Percentiles rank a stretch among this genome's conserved stretches.
Evolutionary conservation across 1,139 yeast species (phyloP).

Genomic region (Lodderomyces theae): DNA sequence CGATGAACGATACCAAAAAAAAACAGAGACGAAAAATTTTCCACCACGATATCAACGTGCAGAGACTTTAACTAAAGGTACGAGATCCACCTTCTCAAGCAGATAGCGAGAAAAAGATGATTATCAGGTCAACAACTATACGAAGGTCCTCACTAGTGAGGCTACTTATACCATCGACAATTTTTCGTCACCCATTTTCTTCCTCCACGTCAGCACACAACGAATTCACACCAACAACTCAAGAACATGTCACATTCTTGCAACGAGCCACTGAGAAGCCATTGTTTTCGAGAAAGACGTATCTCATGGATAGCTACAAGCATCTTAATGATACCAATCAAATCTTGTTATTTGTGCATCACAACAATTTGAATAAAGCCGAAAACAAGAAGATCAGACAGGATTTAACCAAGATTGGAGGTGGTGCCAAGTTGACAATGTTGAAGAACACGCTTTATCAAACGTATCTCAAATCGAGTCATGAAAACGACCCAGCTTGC

Average conservation of each 20-base stretch:
- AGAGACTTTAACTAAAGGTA: too few species aligned
- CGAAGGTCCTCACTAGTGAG: not conserved
- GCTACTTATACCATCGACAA: not conserved
- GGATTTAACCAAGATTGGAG: conserved; percentile 60
- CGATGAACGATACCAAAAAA: too few species aligned
- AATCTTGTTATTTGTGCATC: conserved; percentile 75
- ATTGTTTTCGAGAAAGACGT: conserved; percentile 71
- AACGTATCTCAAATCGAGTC: conserved; percentile 71
- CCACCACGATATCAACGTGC: too few species aligned
- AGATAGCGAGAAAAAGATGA: not conserved
- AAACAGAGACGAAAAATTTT: too few species aligned
- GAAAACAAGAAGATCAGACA: conserved; percentile 66
- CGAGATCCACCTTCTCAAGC: not conserved
- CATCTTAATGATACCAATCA: conserved; percentile 65
- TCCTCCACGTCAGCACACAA: not conserved
- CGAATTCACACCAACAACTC: conserved; percentile 9
- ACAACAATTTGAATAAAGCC: conserved; percentile 68
- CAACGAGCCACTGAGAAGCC: conserved; percentile 50
- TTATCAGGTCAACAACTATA: not conserved
- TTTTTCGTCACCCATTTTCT: not conserved
- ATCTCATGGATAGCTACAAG: conserved; percentile 74
- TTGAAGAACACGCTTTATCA: conserved; percentile 63
- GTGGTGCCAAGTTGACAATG: conserved; percentile 64
- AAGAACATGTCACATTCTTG: conserved; percentile 11
- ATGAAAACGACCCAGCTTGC: conserved; percentile 74